Evolutionary conservation across 805 yeast genomes (phyloP).

Genomic region (Yamadazyma kitorensis): DNA sequence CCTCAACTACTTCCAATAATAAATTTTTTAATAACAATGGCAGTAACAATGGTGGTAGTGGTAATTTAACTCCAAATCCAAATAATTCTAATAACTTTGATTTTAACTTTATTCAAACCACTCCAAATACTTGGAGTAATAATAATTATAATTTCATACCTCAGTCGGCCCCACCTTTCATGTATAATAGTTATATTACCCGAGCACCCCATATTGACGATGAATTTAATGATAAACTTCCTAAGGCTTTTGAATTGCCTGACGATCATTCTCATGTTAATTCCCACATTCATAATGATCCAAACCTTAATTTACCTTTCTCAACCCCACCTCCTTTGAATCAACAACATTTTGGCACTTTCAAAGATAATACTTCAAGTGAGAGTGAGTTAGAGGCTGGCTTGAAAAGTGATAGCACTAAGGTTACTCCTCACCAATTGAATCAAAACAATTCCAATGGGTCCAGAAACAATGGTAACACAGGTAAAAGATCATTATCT

Average conservation of each 20-base stretch:
- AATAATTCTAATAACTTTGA: constrained; percentile 3
- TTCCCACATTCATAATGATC: background rate
- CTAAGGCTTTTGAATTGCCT: constrained; percentile 20
- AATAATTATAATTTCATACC: constrained; percentile 22
- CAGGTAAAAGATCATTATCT: constrained; percentile 1
- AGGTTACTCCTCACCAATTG: constrained; percentile 6
- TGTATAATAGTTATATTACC: constrained; percentile 5
- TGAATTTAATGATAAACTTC: constrained; percentile 8
- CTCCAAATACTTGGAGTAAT: constrained; percentile 31
- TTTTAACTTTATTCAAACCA: constrained; percentile 10
- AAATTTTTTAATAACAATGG: no score
- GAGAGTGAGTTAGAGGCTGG: constrained; percentile 15
- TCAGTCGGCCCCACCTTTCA: constrained; percentile 36
- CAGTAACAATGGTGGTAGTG: background rate
- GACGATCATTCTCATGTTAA: constrained; percentile 3
- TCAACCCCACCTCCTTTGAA: constrained; percentile 21
- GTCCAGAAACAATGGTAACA: no score
- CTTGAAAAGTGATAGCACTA: constrained; percentile 6
- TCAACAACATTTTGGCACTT: constrained; percentile 5
- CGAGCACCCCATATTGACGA: background rate
- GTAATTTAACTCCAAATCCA: constrained; percentile 18
- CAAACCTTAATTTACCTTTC: constrained; percentile 19
- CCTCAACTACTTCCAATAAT: no score
- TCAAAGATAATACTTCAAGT: constrained; percentile 7
- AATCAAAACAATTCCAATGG: no score